Evolutionary conservation across 2,329 filamentous ascomycete genomes (phyloP), one percentile per base, ranked within the genome.

Genomic region (Thielaviopsis ethacetica): DNA sequence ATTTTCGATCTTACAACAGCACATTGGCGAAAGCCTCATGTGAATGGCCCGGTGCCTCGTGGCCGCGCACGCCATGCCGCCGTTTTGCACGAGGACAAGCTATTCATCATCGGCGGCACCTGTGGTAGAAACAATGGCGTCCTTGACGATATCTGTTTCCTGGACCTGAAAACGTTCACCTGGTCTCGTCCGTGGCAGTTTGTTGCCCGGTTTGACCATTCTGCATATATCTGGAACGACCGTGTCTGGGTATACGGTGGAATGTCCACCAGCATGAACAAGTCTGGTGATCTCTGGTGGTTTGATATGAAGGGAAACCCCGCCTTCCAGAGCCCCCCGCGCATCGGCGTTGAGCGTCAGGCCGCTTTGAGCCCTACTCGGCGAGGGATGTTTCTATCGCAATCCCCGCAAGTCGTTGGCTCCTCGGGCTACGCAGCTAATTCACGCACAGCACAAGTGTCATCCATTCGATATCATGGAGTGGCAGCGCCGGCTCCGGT

Each of bases 121-220:
- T 95, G 90, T 5, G 91, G 91, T 1, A 86, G 91, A 64, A 90
- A 93, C 64, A 95, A 89, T 67, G 85, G 88, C 65, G 91, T 97
- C 24, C 76, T 97, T 54, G 91, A 97, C 68, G 93, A 98, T 68
- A 89, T 98, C 56, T 95, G 90, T 73, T 98, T 95, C 67, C 80
- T 98, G 54, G 93, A 98, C 68, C 76, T 98, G 53, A 96, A 95
- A 74, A 97, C 93, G 1, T 96, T 89, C 77, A 95, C 91, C 0
- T 98, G 93, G 93, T 97, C 91, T 59, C 84, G 89, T 60, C 85
- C 89, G 49, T 98, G 93, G 93, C 87, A 85, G 62, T 98, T 98
- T 68, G 91, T 96, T 26, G 85, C 88, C 54, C 83, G 93, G 47
- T 98, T 95, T 68, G 93, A 98, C 66, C 93, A 98, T 68, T 90